phyloP scores from a whole-genome alignment of 306 rosid genomes.

The Hippophae gyantsensis region DNA sequence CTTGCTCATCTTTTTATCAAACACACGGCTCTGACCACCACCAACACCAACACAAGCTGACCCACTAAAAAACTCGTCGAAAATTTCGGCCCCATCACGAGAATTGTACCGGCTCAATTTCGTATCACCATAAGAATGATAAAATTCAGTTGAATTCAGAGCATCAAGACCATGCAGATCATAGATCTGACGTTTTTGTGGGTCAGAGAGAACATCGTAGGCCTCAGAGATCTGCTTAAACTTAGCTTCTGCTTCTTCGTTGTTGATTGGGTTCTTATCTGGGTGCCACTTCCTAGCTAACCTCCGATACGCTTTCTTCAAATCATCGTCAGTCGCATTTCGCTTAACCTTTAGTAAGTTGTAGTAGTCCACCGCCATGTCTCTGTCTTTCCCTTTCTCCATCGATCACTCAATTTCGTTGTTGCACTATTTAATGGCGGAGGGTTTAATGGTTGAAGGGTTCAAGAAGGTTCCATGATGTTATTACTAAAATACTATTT shows the following conservation, averaged over 20 bases:
- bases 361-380: constrained; percentile 69
- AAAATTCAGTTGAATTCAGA: constrained; percentile 25
- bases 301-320: constrained; percentile 62
- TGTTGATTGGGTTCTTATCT: constrained; percentile 50
- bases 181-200: constrained; percentile 73
- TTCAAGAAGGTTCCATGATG: too few species aligned
- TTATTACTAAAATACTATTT: too few species aligned
- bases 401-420: too few species aligned
- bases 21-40: constrained; percentile 10
- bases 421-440: too few species aligned
- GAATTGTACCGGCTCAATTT: constrained; percentile 14
- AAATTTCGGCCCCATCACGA: constrained; percentile 37
- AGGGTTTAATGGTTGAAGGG: too few species aligned
- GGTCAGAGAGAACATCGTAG: constrained; percentile 62
- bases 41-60: constrained; percentile 3
- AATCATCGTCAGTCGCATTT: constrained; percentile 48
- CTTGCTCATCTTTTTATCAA: constrained; percentile 7
- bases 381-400: too few species aligned
- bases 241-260: constrained; percentile 55
- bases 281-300: constrained; percentile 73
- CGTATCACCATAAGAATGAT: constrained; percentile 2
- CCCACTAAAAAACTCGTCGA: constrained; percentile 32
- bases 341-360: constrained; percentile 53
- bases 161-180: constrained; percentile 59
- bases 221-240: constrained; percentile 71